Evolutionary conservation across 805 yeast genomes (phyloP), one percentile per base, ranked within the genome.

Genomic region (Lachancea lanzarotensis): DNA sequence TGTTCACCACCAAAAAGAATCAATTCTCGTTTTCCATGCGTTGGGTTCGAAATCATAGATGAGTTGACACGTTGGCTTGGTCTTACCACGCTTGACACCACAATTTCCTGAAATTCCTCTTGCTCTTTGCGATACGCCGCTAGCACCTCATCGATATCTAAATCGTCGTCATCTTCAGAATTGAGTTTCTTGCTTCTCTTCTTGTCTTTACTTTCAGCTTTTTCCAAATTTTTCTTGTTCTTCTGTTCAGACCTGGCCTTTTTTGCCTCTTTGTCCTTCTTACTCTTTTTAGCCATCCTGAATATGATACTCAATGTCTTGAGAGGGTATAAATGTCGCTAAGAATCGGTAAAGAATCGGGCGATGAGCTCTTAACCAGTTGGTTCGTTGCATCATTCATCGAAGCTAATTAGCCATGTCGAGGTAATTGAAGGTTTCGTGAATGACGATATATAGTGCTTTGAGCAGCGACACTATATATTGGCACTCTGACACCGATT

Each of bases 1-100:
- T 67, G 64, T 66, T 91, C 98, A 55, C 98, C 98, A 40, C 98
- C 98, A 69, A 90, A 91, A 40, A 91, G 63, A 13, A 89, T 59
- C 47, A 91, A 68, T 65, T 91, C 98, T 17, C 78, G 72, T 52
- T 82, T 83, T 3, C 86, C 86, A 47, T 82, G 86, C 12, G 73
- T 65, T 6, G 95, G 95, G 50, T 78, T 79, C 0, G 93, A 76
- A 20, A 84, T 79, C 73, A 91, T 68, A 0, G 91, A 70, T 0
- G 90, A 78, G 57, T 84, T 88, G 47, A 85, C 73, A 46, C 98
- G 72, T 48, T 72, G 79, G 1, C 79, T 57, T 0, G 97, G 97
- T 45, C 75, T 72, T 1, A 65, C 64, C 19, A 79, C 74, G 0
- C 72, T 63, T 19, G 79, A 81, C 16, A 88, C 69, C 29, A 73